A percentile compares a stretch with the other conserved stretches of the same genome.
These are phyloP conservation scores for Acanthamoeba royreba DNA, from an alignment of 208 protist species.

Conservation along the genomic window DNA sequence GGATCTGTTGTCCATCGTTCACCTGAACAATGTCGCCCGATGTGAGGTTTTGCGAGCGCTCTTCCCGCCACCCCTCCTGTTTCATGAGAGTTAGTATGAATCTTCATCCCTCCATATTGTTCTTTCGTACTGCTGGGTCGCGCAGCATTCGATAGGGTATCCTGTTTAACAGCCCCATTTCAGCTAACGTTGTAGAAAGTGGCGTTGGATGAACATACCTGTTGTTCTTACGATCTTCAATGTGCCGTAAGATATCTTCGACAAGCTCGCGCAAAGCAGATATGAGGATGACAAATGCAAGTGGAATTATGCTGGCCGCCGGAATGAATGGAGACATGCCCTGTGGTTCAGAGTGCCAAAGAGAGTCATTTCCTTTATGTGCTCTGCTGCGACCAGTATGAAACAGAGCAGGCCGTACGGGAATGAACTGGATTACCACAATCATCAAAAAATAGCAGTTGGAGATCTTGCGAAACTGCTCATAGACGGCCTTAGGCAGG, in stretches of 20 bases:
- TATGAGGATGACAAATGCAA: background rate
- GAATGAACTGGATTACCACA: background rate
- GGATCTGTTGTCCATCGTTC: constrained; percentile 82
- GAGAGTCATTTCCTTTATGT: too few species aligned
- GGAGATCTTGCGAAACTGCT: constrained; percentile 92
- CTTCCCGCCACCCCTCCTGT: background rate
- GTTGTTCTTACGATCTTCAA: background rate
- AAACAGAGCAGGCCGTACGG: too few species aligned
- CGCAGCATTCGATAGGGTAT: background rate
- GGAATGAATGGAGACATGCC: background rate
- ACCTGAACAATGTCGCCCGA: constrained; percentile 15
- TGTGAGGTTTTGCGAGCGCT: background rate
- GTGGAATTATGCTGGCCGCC: background rate
- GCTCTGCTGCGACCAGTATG: too few species aligned
- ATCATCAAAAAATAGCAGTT: constrained; percentile 96
- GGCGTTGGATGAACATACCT: background rate
- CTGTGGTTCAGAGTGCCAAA: too few species aligned
- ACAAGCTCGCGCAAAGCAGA: background rate
- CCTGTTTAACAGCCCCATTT: background rate
- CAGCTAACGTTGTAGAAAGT: background rate
- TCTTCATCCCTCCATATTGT: too few species aligned
- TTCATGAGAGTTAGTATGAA: background rate
- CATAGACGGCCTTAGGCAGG: constrained; percentile 93
- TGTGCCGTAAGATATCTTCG: background rate
- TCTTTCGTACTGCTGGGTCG: background rate